These are phyloP conservation scores for Macroventuria anomochaeta DNA, from an alignment of 2,329 filamentous ascomycete genomes.

Conservation along the genomic window DNA sequence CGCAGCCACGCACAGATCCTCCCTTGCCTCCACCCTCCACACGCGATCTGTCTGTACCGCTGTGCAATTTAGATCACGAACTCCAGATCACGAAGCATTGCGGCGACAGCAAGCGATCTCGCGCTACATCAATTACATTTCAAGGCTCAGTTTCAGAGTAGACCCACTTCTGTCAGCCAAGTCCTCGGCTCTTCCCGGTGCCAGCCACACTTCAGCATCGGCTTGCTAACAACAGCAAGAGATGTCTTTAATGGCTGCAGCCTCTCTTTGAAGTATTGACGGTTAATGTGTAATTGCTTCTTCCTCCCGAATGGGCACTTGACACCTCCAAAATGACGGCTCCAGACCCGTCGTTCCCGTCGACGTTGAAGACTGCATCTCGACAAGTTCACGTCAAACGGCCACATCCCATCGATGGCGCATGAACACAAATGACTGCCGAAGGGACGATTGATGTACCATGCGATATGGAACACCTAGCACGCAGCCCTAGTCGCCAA, in stretches of 20 bases:
- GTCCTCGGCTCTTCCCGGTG: conserved; percentile 6
- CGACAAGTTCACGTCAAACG: background rate
- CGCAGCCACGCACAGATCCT: conserved; percentile 2
- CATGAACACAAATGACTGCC: conserved; percentile 1
- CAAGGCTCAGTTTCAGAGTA: conserved; percentile 6
- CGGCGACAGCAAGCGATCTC: background rate
- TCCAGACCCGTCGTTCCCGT: background rate
- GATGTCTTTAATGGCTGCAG: background rate
- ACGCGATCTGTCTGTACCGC: background rate
- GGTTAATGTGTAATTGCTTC: background rate
- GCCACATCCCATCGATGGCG: conserved; percentile 6
- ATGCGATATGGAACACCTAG: conserved; percentile 6
- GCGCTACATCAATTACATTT: background rate
- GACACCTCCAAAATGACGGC: background rate
- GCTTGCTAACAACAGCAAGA: conserved; percentile 4
- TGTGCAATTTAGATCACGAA: background rate
- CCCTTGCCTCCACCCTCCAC: background rate
- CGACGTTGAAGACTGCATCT: background rate
- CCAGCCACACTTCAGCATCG: conserved; percentile 8
- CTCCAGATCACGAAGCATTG: background rate
- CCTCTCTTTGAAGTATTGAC: background rate
- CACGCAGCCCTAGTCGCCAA: conserved; percentile 9
- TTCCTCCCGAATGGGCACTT: background rate
- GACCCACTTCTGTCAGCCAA: conserved; percentile 9
- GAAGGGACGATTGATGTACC: background rate